These are phyloP conservation scores for Neocatenulostroma microsporum DNA, from an alignment of 2,329 filamentous ascomycete genomes.

Conservation along the genomic window DNA sequence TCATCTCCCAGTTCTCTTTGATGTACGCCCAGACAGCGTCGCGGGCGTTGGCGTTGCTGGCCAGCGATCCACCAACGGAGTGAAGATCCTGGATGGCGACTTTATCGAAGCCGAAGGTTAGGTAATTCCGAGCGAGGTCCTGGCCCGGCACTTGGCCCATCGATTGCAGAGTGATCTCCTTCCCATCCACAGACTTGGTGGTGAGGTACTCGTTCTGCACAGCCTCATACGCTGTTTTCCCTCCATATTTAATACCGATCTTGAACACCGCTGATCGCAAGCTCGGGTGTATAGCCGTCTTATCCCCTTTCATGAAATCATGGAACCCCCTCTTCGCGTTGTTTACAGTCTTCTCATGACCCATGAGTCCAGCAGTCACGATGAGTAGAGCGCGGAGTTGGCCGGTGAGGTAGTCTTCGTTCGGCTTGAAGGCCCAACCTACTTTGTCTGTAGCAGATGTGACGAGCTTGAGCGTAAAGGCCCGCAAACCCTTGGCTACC, in stretches of 20 bases:
- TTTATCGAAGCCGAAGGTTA: constrained; percentile 70
- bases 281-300: constrained; percentile 67
- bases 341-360: constrained; percentile 61
- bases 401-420: constrained; percentile 73
- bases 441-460: constrained; percentile 66
- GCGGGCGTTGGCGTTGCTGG: constrained; percentile 66
- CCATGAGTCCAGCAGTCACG: constrained; percentile 62
- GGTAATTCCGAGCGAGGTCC: constrained; percentile 59
- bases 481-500: constrained; percentile 64
- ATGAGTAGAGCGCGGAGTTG: constrained; percentile 80
- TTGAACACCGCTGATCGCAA: constrained; percentile 74
- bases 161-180: constrained; percentile 71
- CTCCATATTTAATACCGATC: constrained; percentile 66
- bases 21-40: constrained; percentile 75
- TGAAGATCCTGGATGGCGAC: constrained; percentile 85
- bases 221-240: constrained; percentile 59
- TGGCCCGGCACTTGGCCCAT: constrained; percentile 66
- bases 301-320: constrained; percentile 63
- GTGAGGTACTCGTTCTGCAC: constrained; percentile 79
- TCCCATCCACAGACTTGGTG: constrained; percentile 81
- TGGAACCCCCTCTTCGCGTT: constrained; percentile 75
- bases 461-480: constrained; percentile 71
- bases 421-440: constrained; percentile 73
- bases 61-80: constrained; percentile 64
- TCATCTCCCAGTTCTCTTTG: constrained; percentile 70